These are phyloP conservation scores for Ascochyta fabae DNA, from an alignment of 2,329 filamentous ascomycete species.

Conservation along the genomic window DNA sequence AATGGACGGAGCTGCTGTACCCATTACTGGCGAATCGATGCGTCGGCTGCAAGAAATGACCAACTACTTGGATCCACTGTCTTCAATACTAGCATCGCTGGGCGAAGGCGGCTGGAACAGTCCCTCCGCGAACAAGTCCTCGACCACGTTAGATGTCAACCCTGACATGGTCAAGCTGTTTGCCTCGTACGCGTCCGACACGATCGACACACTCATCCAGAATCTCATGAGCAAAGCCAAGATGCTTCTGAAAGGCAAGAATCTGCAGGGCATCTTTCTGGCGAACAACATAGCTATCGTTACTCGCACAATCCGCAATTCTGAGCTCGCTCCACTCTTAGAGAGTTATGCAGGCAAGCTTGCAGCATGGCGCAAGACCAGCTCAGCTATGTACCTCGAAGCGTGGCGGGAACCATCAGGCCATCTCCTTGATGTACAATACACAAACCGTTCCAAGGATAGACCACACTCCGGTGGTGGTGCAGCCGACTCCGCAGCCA, in stretches of 20 bases:
- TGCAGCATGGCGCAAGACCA: slow-evolving; percentile 87
- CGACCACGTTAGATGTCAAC: slow-evolving; percentile 78
- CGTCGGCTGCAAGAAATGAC: slow-evolving; percentile 85
- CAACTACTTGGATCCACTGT: slow-evolving; percentile 82
- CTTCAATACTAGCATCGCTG: slow-evolving; percentile 87
- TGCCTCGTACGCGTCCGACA: slow-evolving; percentile 87
- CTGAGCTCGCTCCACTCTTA: slow-evolving; percentile 77
- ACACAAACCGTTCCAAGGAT: slow-evolving; percentile 73
- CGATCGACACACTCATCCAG: slow-evolving; percentile 79
- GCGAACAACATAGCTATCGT: slow-evolving; percentile 86
- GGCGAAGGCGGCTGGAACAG: slow-evolving; percentile 87
- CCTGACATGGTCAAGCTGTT: slow-evolving; percentile 89
- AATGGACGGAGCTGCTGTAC: slow-evolving; percentile 76
- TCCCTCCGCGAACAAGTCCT: slow-evolving; percentile 61
- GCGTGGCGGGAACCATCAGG: slow-evolving; percentile 87
- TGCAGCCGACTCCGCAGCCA: slow-evolving; percentile 74
- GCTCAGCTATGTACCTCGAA: slow-evolving; percentile 79
- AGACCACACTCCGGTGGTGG: slow-evolving; percentile 68
- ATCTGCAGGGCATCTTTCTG: slow-evolving; percentile 83
- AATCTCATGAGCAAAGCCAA: slow-evolving; percentile 78
- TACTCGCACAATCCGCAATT: slow-evolving; percentile 81
- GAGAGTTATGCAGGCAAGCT: slow-evolving; percentile 68
- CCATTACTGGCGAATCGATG: slow-evolving; percentile 84
- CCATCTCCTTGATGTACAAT: slow-evolving; percentile 85
- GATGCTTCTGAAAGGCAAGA: slow-evolving; percentile 73